Percentiles rank a stretch among this genome's conserved stretches.
phyloP scores from a whole-genome alignment of 768 basidiomycete species.

The Leccinum pellstonianum region DNA sequence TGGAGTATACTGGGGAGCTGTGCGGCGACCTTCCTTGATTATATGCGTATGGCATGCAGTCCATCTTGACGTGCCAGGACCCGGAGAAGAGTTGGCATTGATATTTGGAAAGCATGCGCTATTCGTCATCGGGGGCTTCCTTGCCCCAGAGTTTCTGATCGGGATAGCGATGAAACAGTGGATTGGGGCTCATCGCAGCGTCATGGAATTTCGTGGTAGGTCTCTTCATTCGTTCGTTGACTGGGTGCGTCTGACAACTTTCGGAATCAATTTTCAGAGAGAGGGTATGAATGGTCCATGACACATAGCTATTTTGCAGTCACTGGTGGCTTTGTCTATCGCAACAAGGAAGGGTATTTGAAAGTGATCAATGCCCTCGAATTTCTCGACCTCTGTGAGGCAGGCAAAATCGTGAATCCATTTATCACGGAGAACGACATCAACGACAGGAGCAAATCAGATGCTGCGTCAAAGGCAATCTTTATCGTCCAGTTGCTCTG shows the following conservation, averaged over 20 bases:
- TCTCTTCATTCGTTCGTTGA: not conserved
- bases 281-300: not conserved
- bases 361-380: not conserved
- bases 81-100: not conserved
- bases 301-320: too few relatives aligned
- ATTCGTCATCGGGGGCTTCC: not conserved
- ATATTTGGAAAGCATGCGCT: not conserved
- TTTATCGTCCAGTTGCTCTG: not conserved
- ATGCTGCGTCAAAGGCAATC: not conserved
- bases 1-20: not conserved
- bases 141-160: not conserved
- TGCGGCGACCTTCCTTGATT: not conserved
- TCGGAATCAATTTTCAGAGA: not conserved
- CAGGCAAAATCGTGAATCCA: not conserved
- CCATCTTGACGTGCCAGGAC: not conserved
- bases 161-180: not conserved
- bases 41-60: not conserved
- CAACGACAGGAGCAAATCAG: slow-evolving; percentile 3
- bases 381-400: not conserved
- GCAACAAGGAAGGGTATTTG: not conserved
- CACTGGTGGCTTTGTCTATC: too few relatives aligned
- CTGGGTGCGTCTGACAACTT: not conserved
- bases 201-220: not conserved
- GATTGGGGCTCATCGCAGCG: not conserved
- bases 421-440: not conserved